Evolutionary conservation across 305 asterid species (phyloP).

Genomic region (Fraxinus latifolia): DNA sequence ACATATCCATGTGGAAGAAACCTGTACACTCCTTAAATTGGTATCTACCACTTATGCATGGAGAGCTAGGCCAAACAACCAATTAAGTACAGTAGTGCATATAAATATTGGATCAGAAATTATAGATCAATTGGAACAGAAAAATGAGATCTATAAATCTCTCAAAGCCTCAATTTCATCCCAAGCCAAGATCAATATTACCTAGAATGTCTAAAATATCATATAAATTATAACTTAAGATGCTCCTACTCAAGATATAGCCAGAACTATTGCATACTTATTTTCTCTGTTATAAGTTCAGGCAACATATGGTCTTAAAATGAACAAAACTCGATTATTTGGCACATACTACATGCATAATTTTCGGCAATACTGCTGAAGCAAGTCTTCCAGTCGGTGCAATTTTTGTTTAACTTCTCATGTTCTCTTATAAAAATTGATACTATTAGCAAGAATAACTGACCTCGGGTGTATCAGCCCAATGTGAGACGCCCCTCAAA

Average conservation of each 20-base stretch:
- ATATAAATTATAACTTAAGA: background rate
- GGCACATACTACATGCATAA: background rate
- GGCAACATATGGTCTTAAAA: background rate
- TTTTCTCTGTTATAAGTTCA: background rate
- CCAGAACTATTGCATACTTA: background rate
- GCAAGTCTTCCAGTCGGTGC: background rate
- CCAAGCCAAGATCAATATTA: background rate
- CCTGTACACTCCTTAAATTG: background rate
- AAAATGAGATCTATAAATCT: background rate
- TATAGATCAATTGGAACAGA: background rate
- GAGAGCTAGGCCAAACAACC: background rate
- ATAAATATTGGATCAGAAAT: background rate
- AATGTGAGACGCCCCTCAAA: constrained; percentile 78
- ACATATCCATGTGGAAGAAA: background rate
- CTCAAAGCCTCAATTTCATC: background rate
- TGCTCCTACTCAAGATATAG: background rate
- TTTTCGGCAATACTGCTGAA: background rate
- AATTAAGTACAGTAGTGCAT: background rate
- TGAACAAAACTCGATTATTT: background rate
- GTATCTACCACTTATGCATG: background rate
- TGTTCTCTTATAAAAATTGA: background rate
- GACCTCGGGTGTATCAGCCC: constrained; percentile 98
- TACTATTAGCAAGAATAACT: constrained; percentile 1
- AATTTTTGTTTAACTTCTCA: background rate
- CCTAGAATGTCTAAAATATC: background rate